phyloP scores from a whole-genome alignment of 164 flowering plant species.

The Magnolia officinalis region DNA sequence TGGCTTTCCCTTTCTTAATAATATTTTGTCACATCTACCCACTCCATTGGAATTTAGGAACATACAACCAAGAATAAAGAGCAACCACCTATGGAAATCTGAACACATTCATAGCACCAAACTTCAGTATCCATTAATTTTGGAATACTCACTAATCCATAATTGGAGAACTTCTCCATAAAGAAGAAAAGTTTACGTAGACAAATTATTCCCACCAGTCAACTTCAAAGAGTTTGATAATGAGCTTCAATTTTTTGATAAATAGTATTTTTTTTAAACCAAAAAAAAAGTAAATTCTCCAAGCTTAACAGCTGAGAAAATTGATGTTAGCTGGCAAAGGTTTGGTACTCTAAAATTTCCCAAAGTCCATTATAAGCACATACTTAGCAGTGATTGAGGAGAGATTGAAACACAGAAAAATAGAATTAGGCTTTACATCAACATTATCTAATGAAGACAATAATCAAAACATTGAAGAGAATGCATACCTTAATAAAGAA shows the following conservation, averaged over 20 bases:
- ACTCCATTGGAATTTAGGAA: too few relatives aligned
- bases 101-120: too few relatives aligned
- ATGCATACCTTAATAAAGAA: conserved; percentile 73
- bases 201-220: too few relatives aligned
- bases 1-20: too few relatives aligned
- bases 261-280: neutral
- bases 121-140: too few relatives aligned
- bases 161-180: too few relatives aligned
- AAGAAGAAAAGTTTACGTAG: too few relatives aligned
- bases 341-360: neutral
- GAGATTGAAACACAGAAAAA: neutral
- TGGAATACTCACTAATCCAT: too few relatives aligned
- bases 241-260: too few relatives aligned
- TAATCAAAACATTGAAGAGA: neutral
- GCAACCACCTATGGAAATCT: too few relatives aligned
- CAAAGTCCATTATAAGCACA: neutral
- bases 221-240: neutral
- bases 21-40: too few relatives aligned
- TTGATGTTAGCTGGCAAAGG: neutral
- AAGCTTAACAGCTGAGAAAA: neutral
- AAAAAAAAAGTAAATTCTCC: neutral
- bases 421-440: neutral
- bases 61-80: too few relatives aligned
- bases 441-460: neutral
- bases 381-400: neutral